phyloP scores from a whole-genome alignment of 208 protist species.

The Endotrypanum monterogeii region DNA sequence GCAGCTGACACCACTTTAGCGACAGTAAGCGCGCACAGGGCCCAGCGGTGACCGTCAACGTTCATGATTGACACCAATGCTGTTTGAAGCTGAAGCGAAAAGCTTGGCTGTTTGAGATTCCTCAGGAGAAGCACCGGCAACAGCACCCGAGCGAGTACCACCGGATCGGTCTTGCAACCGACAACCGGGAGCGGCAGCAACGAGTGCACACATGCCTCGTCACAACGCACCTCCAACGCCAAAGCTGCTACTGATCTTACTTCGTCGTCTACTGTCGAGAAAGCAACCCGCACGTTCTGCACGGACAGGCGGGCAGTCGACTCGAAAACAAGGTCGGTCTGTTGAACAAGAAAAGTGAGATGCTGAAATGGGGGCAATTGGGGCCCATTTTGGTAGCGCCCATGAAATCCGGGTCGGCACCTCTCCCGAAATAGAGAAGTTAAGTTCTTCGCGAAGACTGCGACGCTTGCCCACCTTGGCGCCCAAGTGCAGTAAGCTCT shows the following conservation, averaged over 20 bases:
- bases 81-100: neutral
- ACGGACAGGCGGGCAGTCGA: neutral
- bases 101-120: neutral
- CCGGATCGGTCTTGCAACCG: no score
- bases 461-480: neutral
- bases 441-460: neutral
- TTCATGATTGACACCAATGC: constrained; percentile 1
- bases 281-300: neutral
- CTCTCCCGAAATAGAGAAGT: no score
- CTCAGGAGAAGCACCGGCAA: neutral
- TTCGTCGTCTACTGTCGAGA: neutral
- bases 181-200: neutral
- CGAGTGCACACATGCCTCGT: neutral
- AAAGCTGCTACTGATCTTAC: neutral
- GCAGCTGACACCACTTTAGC: neutral
- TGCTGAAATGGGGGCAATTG: neutral
- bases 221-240: neutral
- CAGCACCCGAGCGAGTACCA: neutral
- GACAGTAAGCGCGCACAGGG: constrained; percentile 3
- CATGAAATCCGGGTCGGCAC: neutral
- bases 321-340: neutral
- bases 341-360: neutral
- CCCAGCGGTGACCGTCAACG: constrained; percentile 24
- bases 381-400: neutral
- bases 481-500: neutral